phyloP scores from a whole-genome alignment of 257 asterid species.

The Nicotiana otophora region DNA sequence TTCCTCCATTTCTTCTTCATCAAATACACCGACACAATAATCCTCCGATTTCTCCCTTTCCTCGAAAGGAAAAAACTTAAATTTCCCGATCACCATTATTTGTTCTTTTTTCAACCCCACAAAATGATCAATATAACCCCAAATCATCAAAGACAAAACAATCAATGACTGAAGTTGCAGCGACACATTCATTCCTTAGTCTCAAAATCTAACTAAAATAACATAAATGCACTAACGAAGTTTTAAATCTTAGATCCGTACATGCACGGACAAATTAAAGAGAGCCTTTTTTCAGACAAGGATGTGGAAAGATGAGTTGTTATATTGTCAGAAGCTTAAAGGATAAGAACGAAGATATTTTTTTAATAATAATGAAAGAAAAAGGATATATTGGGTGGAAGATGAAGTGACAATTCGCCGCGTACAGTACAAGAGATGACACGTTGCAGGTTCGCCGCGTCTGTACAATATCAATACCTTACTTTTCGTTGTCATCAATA shows the following conservation, averaged over 20 bases:
- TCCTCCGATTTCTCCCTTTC: neutral
- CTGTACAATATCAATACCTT: neutral
- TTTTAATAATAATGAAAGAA: neutral
- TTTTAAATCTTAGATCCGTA: neutral
- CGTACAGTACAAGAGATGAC: neutral
- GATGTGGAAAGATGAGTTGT: neutral
- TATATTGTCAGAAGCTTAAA: neutral
- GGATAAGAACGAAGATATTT: neutral
- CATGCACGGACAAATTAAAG: neutral
- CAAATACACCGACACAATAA: neutral
- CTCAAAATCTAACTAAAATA: neutral
- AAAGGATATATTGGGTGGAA: neutral
- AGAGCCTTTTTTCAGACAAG: neutral
- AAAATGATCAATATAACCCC: neutral
- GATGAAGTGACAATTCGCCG: neutral
- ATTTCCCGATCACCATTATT: neutral
- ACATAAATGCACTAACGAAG: too few species aligned
- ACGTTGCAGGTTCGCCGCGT: neutral
- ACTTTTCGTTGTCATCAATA: too few species aligned
- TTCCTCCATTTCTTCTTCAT: neutral
- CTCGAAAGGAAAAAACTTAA: neutral
- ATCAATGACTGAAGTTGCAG: too few species aligned
- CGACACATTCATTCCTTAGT: neutral
- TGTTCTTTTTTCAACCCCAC: neutral
- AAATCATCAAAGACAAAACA: neutral